Base-by-base conservation (phyloP, 345 rosid genomes). In the Acer saccharum region DNA sequence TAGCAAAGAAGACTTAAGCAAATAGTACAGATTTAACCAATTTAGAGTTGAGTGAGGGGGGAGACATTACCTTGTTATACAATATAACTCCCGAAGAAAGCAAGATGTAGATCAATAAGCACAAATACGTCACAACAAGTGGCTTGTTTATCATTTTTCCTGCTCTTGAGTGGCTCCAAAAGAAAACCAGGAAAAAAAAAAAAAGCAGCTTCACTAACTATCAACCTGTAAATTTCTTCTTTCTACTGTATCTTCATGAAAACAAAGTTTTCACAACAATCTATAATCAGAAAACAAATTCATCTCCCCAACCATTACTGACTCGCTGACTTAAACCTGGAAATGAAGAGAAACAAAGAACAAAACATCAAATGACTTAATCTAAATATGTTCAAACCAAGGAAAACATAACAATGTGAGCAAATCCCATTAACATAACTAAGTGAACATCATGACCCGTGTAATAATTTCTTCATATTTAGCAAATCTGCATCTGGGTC, bases 51-150 rank as follows among this genome's bases (percentile, higher is more conserved):
- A 29, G 58, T 27, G n/a, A 63, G 18, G 41, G 4, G 54, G 9
- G 1, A 14, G 50, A 27, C 20, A 61, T 82, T 84, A 92, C 98
- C 97, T 97, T 97, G 89, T 97, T 97, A 78, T 97, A 97, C 80
- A 97, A 80, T 75, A 97, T 97, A 72, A 97, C 99, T 67, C 92
- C 97, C 1, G 97, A 95, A 7, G 98, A 95, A 67, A 95, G 98
- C 41, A 90, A 13, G 83, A 95, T 85, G 91, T 94, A 97, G 86
- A 93, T 81, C 43, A 94, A 81, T 32, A 94, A 88, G 89, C 93
- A 97, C 72, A 89, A 69, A 80, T 97, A 97, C 20, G 99, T 97
- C 74, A 97, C 73, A 9, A 97, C 83, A 60, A 89, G 94, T 17
- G 98, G 87, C 89, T 87, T 91, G 88, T 83, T 92, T 73, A 94